These are phyloP conservation scores for Buxus sempervirens DNA, from an alignment of 164 flowering plant species.

Conservation along the genomic window DNA sequence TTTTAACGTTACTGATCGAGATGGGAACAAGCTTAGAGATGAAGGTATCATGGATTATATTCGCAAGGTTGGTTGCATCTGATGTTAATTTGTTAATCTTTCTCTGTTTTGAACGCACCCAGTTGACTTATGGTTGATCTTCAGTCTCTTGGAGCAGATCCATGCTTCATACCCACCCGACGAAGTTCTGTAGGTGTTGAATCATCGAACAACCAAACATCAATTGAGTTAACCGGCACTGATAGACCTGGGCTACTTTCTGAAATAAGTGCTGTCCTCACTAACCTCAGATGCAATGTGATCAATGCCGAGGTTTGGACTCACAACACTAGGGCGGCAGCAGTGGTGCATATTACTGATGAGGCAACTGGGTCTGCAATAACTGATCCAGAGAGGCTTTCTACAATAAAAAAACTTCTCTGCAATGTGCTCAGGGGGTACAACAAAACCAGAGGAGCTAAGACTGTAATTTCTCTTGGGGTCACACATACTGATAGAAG, in stretches of 20 bases:
- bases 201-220: constrained; percentile 54
- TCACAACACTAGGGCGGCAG: constrained; percentile 82
- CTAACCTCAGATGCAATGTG: constrained; percentile 83
- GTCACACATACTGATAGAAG: constrained; percentile 73
- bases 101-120: constrained; percentile 2
- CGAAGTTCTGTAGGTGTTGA: constrained; percentile 68
- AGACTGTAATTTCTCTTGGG: constrained; percentile 59
- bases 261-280: constrained; percentile 83
- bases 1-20: constrained; percentile 75
- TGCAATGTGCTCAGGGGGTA: constrained; percentile 73
- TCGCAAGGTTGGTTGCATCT: constrained; percentile 41
- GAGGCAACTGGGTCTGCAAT: constrained; percentile 53
- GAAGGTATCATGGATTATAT: constrained; percentile 63
- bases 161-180: constrained; percentile 42
- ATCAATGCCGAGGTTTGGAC: constrained; percentile 94
- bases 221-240: constrained; percentile 77
- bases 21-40: constrained; percentile 83
- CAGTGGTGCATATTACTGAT: constrained; percentile 84
- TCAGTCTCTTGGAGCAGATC: constrained; percentile 83
- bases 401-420: constrained; percentile 56
- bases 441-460: constrained; percentile 56
- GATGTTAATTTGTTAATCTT: not conserved
- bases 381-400: constrained; percentile 54
- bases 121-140: constrained; percentile 13
- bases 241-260: constrained; percentile 91